phyloP scores from a whole-genome alignment of 2,329 filamentous ascomycete genomes.

The Nakataea oryzae region DNA sequence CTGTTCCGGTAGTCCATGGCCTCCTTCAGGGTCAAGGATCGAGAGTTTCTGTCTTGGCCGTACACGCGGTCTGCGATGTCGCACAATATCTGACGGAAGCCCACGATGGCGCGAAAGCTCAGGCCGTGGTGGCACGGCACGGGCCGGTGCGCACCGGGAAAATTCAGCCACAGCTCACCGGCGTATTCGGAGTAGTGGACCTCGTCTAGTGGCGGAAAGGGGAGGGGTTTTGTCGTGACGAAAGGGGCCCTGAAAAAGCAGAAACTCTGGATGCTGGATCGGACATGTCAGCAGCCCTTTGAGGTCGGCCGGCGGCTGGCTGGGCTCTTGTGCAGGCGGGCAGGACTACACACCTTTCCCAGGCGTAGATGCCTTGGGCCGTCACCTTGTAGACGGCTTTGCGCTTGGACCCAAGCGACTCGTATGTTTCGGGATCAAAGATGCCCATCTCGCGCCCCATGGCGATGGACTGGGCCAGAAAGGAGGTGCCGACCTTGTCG shows the following conservation, averaged over 20 bases:
- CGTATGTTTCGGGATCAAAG: constrained; percentile 11
- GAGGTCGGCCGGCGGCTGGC: too few species aligned
- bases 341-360: constrained; percentile 11
- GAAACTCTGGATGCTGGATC: constrained; percentile 7
- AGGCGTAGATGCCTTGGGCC: constrained; percentile 21
- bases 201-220: constrained; percentile 16
- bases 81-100: constrained; percentile 17
- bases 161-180: constrained; percentile 19
- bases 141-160: constrained; percentile 13
- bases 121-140: constrained; percentile 15
- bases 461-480: constrained; percentile 18
- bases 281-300: constrained; percentile 1
- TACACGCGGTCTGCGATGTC: constrained; percentile 13
- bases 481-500: constrained; percentile 25
- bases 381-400: constrained; percentile 17
- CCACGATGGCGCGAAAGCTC: constrained; percentile 16
- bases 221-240: constrained; percentile 12
- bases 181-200: constrained; percentile 16
- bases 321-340: too few species aligned
- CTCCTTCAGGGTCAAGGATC: constrained; percentile 9
- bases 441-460: constrained; percentile 22
- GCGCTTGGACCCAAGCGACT: constrained; percentile 7
- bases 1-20: constrained; percentile 12
- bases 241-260: constrained; percentile 14
- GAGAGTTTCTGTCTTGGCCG: constrained; percentile 4